These are phyloP conservation scores for Dioscorea alata DNA, from an alignment of 106 monocot species.

Conservation along the genomic window DNA sequence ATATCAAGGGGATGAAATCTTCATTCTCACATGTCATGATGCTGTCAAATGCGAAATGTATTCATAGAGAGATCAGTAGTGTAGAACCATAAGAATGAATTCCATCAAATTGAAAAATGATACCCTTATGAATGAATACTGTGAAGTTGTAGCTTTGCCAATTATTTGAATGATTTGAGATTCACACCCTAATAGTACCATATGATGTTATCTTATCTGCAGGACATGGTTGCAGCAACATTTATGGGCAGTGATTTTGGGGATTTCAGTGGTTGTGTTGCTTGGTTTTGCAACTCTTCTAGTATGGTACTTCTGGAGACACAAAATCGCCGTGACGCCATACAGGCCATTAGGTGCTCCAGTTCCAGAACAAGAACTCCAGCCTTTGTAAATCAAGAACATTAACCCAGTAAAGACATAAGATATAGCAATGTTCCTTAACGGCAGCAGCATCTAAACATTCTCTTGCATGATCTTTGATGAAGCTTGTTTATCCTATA, in stretches of 20 bases:
- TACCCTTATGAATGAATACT: neutral
- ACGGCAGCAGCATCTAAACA: too few relatives aligned
- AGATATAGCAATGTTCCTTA: too few relatives aligned
- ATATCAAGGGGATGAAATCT: too few relatives aligned
- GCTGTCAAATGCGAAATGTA: neutral
- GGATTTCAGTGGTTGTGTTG: neutral
- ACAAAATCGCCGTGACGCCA: neutral
- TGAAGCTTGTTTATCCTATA: too few relatives aligned
- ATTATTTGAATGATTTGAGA: too few relatives aligned
- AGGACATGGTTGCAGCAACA: slow-evolving; percentile 7
- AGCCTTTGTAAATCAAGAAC: slow-evolving; percentile 5
- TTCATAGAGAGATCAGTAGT: neutral
- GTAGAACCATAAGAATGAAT: neutral
- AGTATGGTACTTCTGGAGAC: slow-evolving; percentile 10
- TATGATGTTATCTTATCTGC: neutral
- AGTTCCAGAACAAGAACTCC: slow-evolving; percentile 15
- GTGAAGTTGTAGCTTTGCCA: neutral
- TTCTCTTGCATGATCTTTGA: too few relatives aligned
- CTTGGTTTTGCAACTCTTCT: slow-evolving; percentile 1
- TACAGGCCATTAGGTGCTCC: slow-evolving; percentile 10
- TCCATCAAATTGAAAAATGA: neutral
- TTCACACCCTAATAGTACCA: neutral
- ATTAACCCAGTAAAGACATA: neutral
- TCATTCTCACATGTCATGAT: too few relatives aligned
- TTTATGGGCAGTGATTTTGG: slow-evolving; percentile 2